phyloP scores from a whole-genome alignment of 1,284 basidiomycete genomes.

The Cryptococcus sp. region DNA sequence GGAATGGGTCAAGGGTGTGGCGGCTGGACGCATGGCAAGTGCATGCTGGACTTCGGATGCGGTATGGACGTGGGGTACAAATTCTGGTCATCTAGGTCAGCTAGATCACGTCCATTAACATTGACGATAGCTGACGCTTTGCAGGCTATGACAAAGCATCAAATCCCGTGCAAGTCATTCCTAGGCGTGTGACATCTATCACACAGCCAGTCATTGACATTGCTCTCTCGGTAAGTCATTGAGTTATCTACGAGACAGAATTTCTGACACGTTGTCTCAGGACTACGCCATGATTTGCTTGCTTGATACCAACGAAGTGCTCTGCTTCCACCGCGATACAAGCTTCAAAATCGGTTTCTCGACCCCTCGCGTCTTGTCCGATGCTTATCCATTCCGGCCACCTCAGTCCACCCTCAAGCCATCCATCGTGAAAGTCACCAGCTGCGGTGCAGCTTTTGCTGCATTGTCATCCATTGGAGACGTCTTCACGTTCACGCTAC shows the following conservation, averaged over 20 bases:
- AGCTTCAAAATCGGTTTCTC: conserved; percentile 77
- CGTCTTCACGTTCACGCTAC: conserved; percentile 78
- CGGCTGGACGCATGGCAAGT: conserved; percentile 83
- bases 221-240: conserved; percentile 64
- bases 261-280: conserved; percentile 35
- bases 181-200: conserved; percentile 80
- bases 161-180: conserved; percentile 75
- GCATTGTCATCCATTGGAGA: conserved; percentile 87
- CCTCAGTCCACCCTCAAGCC: conserved; percentile 70
- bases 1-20: conserved; percentile 76
- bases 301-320: conserved; percentile 73
- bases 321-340: conserved; percentile 77
- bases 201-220: conserved; percentile 68
- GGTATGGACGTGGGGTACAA: conserved; percentile 96
- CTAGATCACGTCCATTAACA: conserved; percentile 11
- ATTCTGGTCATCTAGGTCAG: conserved; percentile 84
- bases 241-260: conserved; percentile 14
- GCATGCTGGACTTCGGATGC: conserved; percentile 82
- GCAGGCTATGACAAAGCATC: conserved; percentile 72
- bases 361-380: conserved; percentile 67
- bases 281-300: conserved; percentile 80
- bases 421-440: conserved; percentile 76
- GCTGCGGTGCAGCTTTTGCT: conserved; percentile 78
- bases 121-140: background rate
- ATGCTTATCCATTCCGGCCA: conserved; percentile 75